Evolutionary conservation across 2,329 filamentous ascomycete species (phyloP).

Genomic region (Thelonectria olida): DNA sequence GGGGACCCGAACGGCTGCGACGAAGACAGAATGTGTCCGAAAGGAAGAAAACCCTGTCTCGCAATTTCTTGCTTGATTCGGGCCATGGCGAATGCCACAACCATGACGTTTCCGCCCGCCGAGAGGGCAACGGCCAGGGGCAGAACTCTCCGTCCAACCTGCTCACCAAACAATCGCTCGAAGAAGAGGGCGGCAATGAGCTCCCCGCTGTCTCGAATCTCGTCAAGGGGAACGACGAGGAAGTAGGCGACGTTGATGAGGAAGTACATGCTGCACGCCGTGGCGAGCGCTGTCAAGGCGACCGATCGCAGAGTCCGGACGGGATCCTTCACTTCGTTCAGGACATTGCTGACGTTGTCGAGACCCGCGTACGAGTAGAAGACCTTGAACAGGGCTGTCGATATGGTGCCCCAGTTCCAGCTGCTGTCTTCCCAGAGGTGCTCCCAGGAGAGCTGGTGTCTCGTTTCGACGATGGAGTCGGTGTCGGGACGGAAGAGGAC

Average conservation of each 20-base stretch:
- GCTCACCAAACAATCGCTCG: slow-evolving; percentile 67
- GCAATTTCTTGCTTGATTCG: slow-evolving; percentile 78
- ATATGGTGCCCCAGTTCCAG: slow-evolving; percentile 75
- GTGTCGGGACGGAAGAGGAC: slow-evolving; percentile 55
- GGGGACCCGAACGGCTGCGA: slow-evolving; percentile 74
- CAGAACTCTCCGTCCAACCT: slow-evolving; percentile 65
- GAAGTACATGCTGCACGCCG: slow-evolving; percentile 71
- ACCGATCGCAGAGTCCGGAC: slow-evolving; percentile 72
- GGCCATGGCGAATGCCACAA: slow-evolving; percentile 73
- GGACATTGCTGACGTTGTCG: slow-evolving; percentile 74
- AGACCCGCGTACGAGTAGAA: slow-evolving; percentile 76
- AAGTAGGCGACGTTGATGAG: slow-evolving; percentile 72
- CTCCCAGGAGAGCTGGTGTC: slow-evolving; percentile 53
- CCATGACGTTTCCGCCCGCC: slow-evolving; percentile 77
- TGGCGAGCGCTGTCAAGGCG: slow-evolving; percentile 66
- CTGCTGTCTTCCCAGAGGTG: slow-evolving; percentile 70
- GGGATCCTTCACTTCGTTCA: slow-evolving; percentile 76
- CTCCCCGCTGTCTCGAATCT: slow-evolving; percentile 73
- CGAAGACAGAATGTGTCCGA: slow-evolving; percentile 66
- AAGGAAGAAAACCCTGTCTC: slow-evolving; percentile 75
- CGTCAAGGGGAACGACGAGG: slow-evolving; percentile 71
- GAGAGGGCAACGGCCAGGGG: slow-evolving; percentile 73
- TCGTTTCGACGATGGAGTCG: slow-evolving; percentile 7
- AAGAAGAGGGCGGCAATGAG: slow-evolving; percentile 76
- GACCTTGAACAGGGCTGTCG: slow-evolving; percentile 73